phyloP scores from a whole-genome alignment of 176 grass and related monocot genomes.

The Bothriochloa decipiens region DNA sequence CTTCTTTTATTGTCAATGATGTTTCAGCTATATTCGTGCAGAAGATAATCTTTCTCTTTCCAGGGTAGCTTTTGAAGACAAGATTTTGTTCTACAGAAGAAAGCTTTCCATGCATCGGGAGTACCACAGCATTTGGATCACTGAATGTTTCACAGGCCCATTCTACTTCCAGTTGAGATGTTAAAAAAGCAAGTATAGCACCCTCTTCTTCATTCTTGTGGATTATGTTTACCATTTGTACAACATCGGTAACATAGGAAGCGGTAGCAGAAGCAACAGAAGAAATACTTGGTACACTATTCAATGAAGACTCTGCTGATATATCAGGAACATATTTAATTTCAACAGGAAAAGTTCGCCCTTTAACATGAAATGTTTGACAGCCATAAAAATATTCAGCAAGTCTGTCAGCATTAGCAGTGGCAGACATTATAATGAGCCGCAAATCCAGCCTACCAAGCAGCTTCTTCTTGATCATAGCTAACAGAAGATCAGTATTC shows the following conservation, averaged over 20 bases:
- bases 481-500: conserved; percentile 91
- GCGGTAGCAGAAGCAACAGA: conserved; percentile 53
- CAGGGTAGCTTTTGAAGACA: no score
- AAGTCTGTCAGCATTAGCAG: conserved; percentile 79
- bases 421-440: conserved; percentile 97
- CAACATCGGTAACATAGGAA: conserved; percentile 80
- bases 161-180: conserved; percentile 93
- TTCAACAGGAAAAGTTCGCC: conserved; percentile 88
- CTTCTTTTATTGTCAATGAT: no score
- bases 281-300: conserved; percentile 23
- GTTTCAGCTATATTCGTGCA: no score
- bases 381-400: conserved; percentile 86
- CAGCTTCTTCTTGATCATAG: conserved; percentile 86
- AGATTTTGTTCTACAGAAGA: no score
- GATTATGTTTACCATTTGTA: conserved; percentile 68
- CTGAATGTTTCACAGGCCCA: no score
- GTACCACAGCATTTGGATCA: no score
- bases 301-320: conserved; percentile 46
- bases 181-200: conserved; percentile 90
- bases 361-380: conserved; percentile 63
- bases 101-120: no score
- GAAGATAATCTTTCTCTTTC: no score
- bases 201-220: conserved; percentile 86
- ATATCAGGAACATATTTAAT: conserved; percentile 77
- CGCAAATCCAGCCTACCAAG: conserved; percentile 73